Percentiles rank a stretch among this genome's conserved stretches.
phyloP scores from a whole-genome alignment of 2,329 filamentous ascomycete species.

The Sarocladiaceae sp. region DNA sequence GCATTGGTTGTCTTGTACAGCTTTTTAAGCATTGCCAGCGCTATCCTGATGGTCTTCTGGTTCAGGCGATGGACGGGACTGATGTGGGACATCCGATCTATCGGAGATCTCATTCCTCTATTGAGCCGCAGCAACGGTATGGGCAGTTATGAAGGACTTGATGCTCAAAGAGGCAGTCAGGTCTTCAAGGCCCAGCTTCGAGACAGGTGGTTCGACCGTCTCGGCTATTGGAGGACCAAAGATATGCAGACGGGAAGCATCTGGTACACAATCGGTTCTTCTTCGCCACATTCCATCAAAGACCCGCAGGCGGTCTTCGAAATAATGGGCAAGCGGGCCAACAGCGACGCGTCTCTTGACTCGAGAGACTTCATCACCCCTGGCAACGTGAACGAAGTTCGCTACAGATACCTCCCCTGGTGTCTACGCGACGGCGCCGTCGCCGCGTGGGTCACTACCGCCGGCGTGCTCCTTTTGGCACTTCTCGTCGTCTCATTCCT shows the following conservation, averaged over 20 bases:
- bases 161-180: conserved; percentile 39
- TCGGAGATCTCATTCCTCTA: conserved; percentile 77
- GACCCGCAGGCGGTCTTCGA: conserved; percentile 18
- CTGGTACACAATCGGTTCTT: conserved; percentile 72
- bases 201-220: conserved; percentile 59
- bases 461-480: conserved; percentile 59
- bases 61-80: conserved; percentile 65
- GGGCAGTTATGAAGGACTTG: conserved; percentile 65
- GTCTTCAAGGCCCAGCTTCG: conserved; percentile 51
- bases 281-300: conserved; percentile 24
- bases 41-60: conserved; percentile 58
- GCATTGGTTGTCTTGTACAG: conserved; percentile 70
- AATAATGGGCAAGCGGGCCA: conserved; percentile 22
- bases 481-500: conserved; percentile 78
- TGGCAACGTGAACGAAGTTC: conserved; percentile 16
- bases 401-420: conserved; percentile 69
- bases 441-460: conserved; percentile 59
- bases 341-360: conserved; percentile 26
- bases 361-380: conserved; percentile 20
- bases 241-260: conserved; percentile 58
- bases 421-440: conserved; percentile 65
- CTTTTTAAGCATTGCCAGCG: conserved; percentile 54
- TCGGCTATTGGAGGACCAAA: conserved; percentile 83
- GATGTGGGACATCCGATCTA: conserved; percentile 77
- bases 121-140: conserved; percentile 77